Evolutionary conservation across 257 asterid species (phyloP).

Genomic region (Linderniella brevidens): DNA sequence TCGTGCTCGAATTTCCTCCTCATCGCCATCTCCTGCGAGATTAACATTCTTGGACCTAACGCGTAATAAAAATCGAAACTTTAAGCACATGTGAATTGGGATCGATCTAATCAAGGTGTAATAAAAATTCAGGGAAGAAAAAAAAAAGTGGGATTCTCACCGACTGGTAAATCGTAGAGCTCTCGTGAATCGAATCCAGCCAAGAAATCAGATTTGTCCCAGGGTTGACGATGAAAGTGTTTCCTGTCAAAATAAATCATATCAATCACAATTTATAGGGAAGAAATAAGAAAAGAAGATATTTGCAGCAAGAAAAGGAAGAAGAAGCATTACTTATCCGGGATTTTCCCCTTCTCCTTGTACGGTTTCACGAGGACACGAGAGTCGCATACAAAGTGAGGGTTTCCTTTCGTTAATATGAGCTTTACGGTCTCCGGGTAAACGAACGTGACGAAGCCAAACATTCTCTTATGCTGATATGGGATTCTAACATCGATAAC

Average conservation of each 20-base stretch:
- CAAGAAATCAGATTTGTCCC: slow-evolving; percentile 42
- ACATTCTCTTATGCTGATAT: slow-evolving; percentile 93
- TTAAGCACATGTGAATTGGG: background rate
- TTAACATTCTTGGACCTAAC: slow-evolving; percentile 63
- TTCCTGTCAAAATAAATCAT: background rate
- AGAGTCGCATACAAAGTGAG: slow-evolving; percentile 94
- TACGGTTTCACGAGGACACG: slow-evolving; percentile 99
- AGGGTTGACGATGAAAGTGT: slow-evolving; percentile 22
- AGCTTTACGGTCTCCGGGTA: slow-evolving; percentile 83
- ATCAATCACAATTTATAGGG: background rate
- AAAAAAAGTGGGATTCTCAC: slow-evolving; percentile 13
- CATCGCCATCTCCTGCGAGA: slow-evolving; percentile 56
- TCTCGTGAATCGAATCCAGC: slow-evolving; percentile 41
- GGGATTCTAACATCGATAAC: slow-evolving; percentile 98
- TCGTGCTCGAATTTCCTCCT: slow-evolving; percentile 80
- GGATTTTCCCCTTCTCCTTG: slow-evolving; percentile 88
- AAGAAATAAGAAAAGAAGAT: background rate
- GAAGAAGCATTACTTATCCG: slow-evolving; percentile 40
- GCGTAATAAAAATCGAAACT: background rate
- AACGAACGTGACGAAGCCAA: slow-evolving; percentile 79
- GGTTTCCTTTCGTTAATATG: slow-evolving; percentile 87
- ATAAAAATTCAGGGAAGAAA: background rate
- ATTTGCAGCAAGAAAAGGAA: background rate
- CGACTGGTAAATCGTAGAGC: slow-evolving; percentile 53
- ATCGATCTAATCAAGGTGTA: background rate